These are phyloP conservation scores for Chamaecrista fasciculata DNA, from an alignment of 306 rosid species.

Conservation along the genomic window DNA sequence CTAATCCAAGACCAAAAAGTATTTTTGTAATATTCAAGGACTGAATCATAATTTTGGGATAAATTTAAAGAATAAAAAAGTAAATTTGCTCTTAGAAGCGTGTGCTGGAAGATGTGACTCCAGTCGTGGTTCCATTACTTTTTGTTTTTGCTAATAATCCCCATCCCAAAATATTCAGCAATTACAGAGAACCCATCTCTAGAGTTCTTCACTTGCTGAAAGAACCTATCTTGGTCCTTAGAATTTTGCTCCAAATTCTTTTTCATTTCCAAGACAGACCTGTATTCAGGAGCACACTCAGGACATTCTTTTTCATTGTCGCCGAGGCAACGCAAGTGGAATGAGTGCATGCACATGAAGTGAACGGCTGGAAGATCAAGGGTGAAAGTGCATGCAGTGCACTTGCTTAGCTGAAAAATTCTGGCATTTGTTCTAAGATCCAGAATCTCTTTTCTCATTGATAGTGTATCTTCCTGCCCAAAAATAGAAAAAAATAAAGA, in stretches of 20 bases:
- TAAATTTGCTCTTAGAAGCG: too few relatives aligned
- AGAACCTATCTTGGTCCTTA: slow-evolving; percentile 85
- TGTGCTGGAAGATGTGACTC: slow-evolving; percentile 45
- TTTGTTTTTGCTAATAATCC: slow-evolving; percentile 90
- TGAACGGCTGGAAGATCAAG: slow-evolving; percentile 99
- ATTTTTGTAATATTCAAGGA: too few relatives aligned
- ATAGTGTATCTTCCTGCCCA: slow-evolving; percentile 74
- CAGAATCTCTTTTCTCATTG: slow-evolving; percentile 87
- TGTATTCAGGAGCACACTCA: slow-evolving; percentile 94
- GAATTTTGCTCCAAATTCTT: slow-evolving; percentile 85
- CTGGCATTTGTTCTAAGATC: slow-evolving; percentile 97
- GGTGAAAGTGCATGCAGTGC: slow-evolving; percentile 96
- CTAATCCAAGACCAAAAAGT: too few relatives aligned
- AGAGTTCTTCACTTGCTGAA: slow-evolving; percentile 84
- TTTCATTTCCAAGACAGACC: slow-evolving; percentile 81
- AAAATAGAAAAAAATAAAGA: not conserved
- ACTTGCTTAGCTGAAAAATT: slow-evolving; percentile 98
- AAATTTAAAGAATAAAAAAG: too few relatives aligned
- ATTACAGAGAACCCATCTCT: slow-evolving; percentile 94
- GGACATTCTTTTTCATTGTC: slow-evolving; percentile 98
- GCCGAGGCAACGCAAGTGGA: slow-evolving; percentile 96
- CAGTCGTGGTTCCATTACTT: slow-evolving; percentile 53
- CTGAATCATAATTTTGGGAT: too few relatives aligned
- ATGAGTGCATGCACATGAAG: slow-evolving; percentile 99
- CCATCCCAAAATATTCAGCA: slow-evolving; percentile 92